These are phyloP conservation scores for Aspergillus luchuensis DNA, from an alignment of 2,329 filamentous ascomycete species.

Conservation along the genomic window DNA sequence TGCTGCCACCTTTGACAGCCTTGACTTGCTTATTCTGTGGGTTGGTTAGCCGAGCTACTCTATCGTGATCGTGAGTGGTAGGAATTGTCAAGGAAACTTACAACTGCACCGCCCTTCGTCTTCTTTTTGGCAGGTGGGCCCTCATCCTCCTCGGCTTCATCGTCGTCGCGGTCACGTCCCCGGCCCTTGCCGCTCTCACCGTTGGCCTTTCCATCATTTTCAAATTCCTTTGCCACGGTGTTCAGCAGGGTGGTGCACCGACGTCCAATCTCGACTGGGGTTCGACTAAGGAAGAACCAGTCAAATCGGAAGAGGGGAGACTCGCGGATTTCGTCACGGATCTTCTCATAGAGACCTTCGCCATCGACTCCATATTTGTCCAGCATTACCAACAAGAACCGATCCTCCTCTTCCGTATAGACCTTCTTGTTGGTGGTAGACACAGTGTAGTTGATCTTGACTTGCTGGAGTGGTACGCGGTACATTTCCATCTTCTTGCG, in stretches of 20 bases:
- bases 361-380: conserved; percentile 91
- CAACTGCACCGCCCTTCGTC: conserved; percentile 84
- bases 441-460: conserved; percentile 98
- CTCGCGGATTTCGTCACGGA: conserved; percentile 95
- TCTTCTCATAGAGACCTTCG: conserved; percentile 86
- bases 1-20: conserved; percentile 75
- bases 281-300: conserved; percentile 98
- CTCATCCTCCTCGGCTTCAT: conserved; percentile 80
- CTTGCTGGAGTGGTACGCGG: conserved; percentile 93
- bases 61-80: not conserved
- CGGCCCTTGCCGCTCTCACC: conserved; percentile 69
- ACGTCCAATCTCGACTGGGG: conserved; percentile 86
- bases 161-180: conserved; percentile 66
- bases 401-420: conserved; percentile 96
- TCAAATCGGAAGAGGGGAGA: conserved; percentile 96
- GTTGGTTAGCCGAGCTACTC: conserved; percentile 9
- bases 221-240: conserved; percentile 92
- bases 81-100: conserved; percentile 48
- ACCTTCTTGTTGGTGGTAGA: conserved; percentile 99
- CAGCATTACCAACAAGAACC: conserved; percentile 89
- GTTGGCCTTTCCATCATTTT: conserved; percentile 62
- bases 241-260: conserved; percentile 92
- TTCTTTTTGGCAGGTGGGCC: conserved; percentile 92
- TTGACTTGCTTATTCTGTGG: conserved; percentile 89
- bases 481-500: conserved; percentile 95